phyloP scores from a whole-genome alignment of 2,329 filamentous ascomycete genomes.

The Epichloe hybrida region DNA sequence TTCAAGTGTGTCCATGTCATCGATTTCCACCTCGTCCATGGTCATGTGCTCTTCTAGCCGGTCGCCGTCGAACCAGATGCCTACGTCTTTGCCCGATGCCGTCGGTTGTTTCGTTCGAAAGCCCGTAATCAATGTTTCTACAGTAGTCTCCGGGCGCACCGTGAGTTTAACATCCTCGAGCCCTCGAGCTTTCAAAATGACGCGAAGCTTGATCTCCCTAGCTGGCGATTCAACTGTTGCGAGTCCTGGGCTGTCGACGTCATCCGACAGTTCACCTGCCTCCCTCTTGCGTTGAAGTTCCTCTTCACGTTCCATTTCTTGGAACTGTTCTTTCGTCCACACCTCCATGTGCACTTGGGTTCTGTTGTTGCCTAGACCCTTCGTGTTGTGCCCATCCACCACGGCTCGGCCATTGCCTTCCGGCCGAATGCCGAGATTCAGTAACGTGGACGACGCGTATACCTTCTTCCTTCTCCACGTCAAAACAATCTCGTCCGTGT shows the following conservation, averaged over 20 bases:
- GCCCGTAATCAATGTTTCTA: constrained; percentile 47
- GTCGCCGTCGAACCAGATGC: constrained; percentile 65
- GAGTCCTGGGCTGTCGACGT: constrained; percentile 14
- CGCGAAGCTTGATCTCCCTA: constrained; percentile 27
- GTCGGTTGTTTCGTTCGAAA: constrained; percentile 46
- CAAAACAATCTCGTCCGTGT: constrained; percentile 50
- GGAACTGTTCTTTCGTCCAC: constrained; percentile 54
- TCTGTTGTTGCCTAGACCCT: constrained; percentile 35
- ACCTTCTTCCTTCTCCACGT: constrained; percentile 65
- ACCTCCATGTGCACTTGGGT: constrained; percentile 61
- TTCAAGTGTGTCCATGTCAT: constrained; percentile 63
- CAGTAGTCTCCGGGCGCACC: constrained; percentile 40
- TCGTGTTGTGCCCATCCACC: constrained; percentile 19
- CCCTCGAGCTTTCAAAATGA: constrained; percentile 41
- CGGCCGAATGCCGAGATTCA: constrained; percentile 47
- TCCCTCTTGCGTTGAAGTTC: constrained; percentile 32
- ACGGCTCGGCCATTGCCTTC: constrained; percentile 28
- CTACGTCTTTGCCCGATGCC: constrained; percentile 36
- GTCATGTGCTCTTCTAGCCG: constrained; percentile 44
- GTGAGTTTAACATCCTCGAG: constrained; percentile 35
- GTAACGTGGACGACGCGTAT: constrained; percentile 63
- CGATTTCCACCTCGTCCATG: constrained; percentile 56
- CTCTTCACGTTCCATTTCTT: constrained; percentile 31
- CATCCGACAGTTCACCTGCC: constrained; percentile 25
- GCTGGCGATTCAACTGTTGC: constrained; percentile 11